These are phyloP conservation scores for Trifolium pratense DNA, from an alignment of 306 rosid species.

Conservation along the genomic window DNA sequence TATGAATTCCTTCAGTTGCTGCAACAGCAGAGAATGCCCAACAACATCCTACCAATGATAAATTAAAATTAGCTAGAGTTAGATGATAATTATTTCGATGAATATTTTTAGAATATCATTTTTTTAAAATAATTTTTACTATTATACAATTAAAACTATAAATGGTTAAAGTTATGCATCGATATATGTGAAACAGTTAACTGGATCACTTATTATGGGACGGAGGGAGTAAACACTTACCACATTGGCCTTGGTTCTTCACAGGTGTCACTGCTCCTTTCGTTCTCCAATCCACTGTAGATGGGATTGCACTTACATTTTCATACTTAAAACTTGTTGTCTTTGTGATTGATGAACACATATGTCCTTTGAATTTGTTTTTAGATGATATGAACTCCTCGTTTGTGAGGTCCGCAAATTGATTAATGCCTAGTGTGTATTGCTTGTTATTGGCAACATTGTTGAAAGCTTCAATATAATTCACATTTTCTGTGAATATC, in stretches of 20 bases:
- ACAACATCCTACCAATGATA: conserved; percentile 46
- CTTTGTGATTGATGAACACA: conserved; percentile 37
- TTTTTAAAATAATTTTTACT: too few species aligned
- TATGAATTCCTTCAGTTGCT: conserved; percentile 52
- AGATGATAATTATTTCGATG: background rate
- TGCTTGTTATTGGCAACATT: conserved; percentile 35
- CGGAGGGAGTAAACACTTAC: conserved; percentile 15
- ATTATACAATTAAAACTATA: too few species aligned
- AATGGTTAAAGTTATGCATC: too few species aligned
- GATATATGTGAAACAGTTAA: too few species aligned
- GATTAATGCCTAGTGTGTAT: conserved; percentile 45
- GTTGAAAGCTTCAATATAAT: conserved; percentile 43
- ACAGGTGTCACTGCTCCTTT: conserved; percentile 54
- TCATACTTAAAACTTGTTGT: conserved; percentile 45
- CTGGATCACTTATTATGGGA: too few species aligned
- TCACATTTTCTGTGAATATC: conserved; percentile 43
- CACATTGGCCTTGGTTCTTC: conserved; percentile 57
- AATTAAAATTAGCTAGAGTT: background rate
- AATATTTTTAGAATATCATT: too few species aligned
- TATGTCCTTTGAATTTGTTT: conserved; percentile 52
- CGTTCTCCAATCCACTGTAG: conserved; percentile 47
- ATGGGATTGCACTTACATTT: conserved; percentile 32
- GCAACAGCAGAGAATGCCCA: conserved; percentile 61
- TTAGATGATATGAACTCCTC: conserved; percentile 49
- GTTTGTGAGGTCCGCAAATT: conserved; percentile 51